Percentiles rank a stretch among this genome's conserved stretches.
These are phyloP conservation scores for Aureobasidium zeae DNA, from an alignment of 2,329 filamentous ascomycete genomes.

Conservation along the genomic window DNA sequence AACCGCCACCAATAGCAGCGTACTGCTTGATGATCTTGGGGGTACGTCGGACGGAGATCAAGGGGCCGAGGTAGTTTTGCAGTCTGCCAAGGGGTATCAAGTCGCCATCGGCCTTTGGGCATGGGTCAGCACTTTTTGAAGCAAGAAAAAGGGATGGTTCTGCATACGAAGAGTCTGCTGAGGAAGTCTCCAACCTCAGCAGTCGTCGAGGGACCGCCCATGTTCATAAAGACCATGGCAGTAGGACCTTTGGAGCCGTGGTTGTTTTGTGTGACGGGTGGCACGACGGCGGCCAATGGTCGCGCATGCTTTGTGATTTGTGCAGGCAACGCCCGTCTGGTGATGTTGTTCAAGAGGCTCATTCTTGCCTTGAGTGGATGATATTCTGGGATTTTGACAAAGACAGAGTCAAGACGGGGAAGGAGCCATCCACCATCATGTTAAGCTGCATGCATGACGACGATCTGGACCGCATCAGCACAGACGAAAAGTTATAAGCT, in stretches of 20 bases:
- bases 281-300: constrained; percentile 50
- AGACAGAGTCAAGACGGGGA: too few species aligned
- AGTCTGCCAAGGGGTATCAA: constrained; percentile 90
- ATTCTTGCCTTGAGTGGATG: too few species aligned
- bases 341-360: too few species aligned
- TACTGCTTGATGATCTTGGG: constrained; percentile 98
- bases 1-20: constrained; percentile 89
- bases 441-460: too few species aligned
- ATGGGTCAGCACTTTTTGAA: constrained; percentile 1
- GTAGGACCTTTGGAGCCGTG: constrained; percentile 69
- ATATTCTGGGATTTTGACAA: too few species aligned
- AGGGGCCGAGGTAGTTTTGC: constrained; percentile 79
- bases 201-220: constrained; percentile 87
- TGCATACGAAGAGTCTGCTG: constrained; percentile 77
- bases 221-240: constrained; percentile 98
- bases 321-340: constrained; percentile 15
- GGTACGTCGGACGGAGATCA: constrained; percentile 78
- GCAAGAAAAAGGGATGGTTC: constrained; percentile 15
- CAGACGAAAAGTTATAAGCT: too few species aligned
- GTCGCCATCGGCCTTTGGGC: constrained; percentile 75
- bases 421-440: too few species aligned
- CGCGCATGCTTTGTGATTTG: constrained; percentile 16
- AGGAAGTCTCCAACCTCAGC: constrained; percentile 85
- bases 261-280: constrained; percentile 71
- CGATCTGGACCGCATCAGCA: background rate